phyloP scores from a whole-genome alignment of 73 alveolate genomes.

The Tetrahymena borealis region DNA sequence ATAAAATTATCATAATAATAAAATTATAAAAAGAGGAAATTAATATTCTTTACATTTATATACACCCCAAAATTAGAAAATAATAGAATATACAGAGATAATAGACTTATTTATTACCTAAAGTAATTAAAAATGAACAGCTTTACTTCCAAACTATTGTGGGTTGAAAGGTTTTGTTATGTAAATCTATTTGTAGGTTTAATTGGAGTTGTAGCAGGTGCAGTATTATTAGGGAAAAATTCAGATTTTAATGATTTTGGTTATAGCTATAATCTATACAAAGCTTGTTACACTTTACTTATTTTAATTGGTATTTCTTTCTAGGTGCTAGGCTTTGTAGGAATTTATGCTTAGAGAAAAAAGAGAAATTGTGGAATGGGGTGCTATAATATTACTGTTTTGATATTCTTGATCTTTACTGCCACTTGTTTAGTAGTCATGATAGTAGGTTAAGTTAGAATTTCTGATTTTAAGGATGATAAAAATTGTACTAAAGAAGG shows the following conservation, averaged over 20 bases:
- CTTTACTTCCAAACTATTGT: not conserved
- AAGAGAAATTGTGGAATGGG: not conserved
- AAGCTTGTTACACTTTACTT: not conserved
- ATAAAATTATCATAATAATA: too few species aligned
- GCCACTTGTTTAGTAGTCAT: not conserved
- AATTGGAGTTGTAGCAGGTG: not conserved
- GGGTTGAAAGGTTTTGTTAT: not conserved
- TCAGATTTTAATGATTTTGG: not conserved
- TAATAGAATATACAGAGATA: too few species aligned
- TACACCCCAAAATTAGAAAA: too few species aligned
- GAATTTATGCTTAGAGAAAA: not conserved
- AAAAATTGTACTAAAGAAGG: not conserved
- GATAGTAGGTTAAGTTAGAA: not conserved
- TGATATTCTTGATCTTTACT: not conserved
- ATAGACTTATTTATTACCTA: too few species aligned
- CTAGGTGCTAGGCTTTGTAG: not conserved
- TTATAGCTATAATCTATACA: not conserved
- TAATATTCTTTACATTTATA: too few species aligned
- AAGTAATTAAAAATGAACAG: not conserved
- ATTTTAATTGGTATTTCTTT: not conserved
- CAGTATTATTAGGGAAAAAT: not conserved
- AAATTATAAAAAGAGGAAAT: too few species aligned
- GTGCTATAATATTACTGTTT: not conserved
- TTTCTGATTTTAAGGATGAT: not conserved
- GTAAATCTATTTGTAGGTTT: not conserved